A percentile compares a stretch with the other conserved stretches of the same genome.
phyloP scores from a whole-genome alignment of 2,329 filamentous ascomycete species.

The Capronia americana region DNA sequence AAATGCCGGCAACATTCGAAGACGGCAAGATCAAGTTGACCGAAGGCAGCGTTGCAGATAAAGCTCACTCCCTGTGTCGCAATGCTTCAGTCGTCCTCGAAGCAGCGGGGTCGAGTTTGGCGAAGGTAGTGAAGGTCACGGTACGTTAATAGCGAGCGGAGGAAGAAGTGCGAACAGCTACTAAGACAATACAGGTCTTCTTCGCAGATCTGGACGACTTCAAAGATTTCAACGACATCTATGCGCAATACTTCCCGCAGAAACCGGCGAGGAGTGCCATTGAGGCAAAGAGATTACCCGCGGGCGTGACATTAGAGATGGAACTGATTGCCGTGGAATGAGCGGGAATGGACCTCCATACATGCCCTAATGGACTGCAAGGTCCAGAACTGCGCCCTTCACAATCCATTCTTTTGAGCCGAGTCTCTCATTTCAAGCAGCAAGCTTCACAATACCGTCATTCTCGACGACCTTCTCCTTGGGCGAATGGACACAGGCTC shows the following conservation, averaged over 20 bases:
- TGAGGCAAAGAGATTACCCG: conserved; percentile 21
- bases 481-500: conserved; percentile 10
- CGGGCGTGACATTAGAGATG: conserved; percentile 22
- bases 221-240: conserved; percentile 80
- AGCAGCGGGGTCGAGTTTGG: conserved; percentile 63
- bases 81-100: conserved; percentile 67
- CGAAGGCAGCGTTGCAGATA: conserved; percentile 20
- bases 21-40: conserved; percentile 26
- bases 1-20: conserved; percentile 22
- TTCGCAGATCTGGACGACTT: conserved; percentile 70
- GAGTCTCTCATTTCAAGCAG: neutral
- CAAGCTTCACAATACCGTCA: conserved; percentile 12
- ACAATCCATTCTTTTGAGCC: neutral
- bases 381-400: too few relatives aligned
- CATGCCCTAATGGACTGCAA: neutral
- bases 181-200: conserved; percentile 56
- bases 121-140: conserved; percentile 69
- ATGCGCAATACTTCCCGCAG: conserved; percentile 46
- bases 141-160: conserved; percentile 10
- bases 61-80: conserved; percentile 19
- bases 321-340: conserved; percentile 26
- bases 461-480: conserved; percentile 17
- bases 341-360: neutral
- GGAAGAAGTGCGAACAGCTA: neutral
- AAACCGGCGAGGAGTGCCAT: conserved; percentile 22